Conservation (phyloP, 352 stramenopile genomes). For the Pythium guiyangense region DNA sequence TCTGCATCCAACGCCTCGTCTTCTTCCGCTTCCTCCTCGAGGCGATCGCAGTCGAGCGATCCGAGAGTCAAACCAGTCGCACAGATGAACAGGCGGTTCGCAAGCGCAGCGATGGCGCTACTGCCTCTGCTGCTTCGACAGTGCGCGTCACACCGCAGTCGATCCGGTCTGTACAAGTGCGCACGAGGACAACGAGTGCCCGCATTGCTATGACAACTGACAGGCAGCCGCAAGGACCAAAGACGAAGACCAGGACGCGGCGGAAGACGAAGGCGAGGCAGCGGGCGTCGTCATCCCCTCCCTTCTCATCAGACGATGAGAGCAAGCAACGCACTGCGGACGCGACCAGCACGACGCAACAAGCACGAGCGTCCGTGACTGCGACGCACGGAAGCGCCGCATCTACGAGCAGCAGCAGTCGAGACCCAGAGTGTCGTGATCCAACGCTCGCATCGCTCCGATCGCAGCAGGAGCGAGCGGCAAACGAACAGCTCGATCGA, state of each 20-base stretch:
- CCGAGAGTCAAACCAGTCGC: neutral
- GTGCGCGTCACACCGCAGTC: neutral
- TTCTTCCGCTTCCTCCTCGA: constrained; percentile 54
- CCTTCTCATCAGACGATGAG: neutral
- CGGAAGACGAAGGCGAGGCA: neutral
- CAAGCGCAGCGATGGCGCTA: too few species aligned
- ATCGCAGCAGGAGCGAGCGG: neutral
- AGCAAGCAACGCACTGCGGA: neutral
- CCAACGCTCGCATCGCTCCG: too few species aligned
- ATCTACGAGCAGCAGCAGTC: neutral
- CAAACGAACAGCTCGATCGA: neutral
- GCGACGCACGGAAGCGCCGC: neutral
- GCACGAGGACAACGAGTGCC: neutral
- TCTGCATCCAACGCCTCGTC: constrained; percentile 48
- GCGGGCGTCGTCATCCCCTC: neutral
- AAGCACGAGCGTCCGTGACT: neutral
- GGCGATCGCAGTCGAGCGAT: constrained; percentile 22
- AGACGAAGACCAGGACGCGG: constrained; percentile 1
- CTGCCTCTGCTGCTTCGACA: neutral
- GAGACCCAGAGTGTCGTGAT: neutral
- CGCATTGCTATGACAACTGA: neutral
- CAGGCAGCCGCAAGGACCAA: neutral
- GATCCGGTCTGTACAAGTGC: constrained; percentile 4
- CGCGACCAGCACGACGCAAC: neutral
- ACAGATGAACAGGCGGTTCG: too few species aligned